A percentile compares a stretch with the other conserved stretches of the same genome.
Evolutionary conservation across 2,329 filamentous ascomycete genomes (phyloP).

Genomic region (Paraphoma chrysanthemicola): DNA sequence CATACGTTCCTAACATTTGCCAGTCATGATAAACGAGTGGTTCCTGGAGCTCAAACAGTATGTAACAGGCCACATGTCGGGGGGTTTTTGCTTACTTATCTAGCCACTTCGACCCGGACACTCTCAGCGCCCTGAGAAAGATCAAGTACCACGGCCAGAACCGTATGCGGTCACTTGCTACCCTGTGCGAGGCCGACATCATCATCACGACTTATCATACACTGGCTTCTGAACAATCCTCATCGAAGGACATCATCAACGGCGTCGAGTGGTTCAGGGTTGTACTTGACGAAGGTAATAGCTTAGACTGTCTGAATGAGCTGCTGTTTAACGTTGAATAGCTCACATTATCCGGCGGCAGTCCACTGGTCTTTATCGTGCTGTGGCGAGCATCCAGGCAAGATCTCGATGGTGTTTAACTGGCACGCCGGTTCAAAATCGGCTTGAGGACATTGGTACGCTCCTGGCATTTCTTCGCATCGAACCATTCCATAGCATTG

Average conservation of each 20-base stretch:
- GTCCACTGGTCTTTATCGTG: slow-evolving; percentile 53
- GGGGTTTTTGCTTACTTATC: not conserved
- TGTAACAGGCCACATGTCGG: slow-evolving; percentile 27
- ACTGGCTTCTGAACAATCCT: slow-evolving; percentile 15
- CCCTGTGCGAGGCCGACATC: slow-evolving; percentile 27
- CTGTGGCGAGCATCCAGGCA: slow-evolving; percentile 52
- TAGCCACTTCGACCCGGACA: slow-evolving; percentile 31
- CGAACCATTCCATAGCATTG: slow-evolving; percentile 50
- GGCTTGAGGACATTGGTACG: slow-evolving; percentile 59
- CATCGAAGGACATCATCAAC: slow-evolving; percentile 13
- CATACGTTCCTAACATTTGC: not conserved
- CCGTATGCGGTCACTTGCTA: slow-evolving; percentile 12
- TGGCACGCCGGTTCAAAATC: slow-evolving; percentile 60
- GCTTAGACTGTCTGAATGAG: not conserved
- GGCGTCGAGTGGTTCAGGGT: slow-evolving; percentile 37
- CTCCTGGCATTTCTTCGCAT: slow-evolving; percentile 59
- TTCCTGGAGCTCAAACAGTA: slow-evolving; percentile 40
- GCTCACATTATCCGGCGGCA: slow-evolving; percentile 61
- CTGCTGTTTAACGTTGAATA: slow-evolving; percentile 20
- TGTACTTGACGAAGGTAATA: slow-evolving; percentile 37
- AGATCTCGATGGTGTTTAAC: slow-evolving; percentile 54
- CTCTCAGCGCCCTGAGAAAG: slow-evolving; percentile 8
- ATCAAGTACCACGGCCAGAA: slow-evolving; percentile 36
- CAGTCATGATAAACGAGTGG: slow-evolving; percentile 43
- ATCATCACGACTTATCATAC: slow-evolving; percentile 43